phyloP scores from a whole-genome alignment of 1,284 basidiomycete genomes.

The Rhodotorula sp. region DNA sequence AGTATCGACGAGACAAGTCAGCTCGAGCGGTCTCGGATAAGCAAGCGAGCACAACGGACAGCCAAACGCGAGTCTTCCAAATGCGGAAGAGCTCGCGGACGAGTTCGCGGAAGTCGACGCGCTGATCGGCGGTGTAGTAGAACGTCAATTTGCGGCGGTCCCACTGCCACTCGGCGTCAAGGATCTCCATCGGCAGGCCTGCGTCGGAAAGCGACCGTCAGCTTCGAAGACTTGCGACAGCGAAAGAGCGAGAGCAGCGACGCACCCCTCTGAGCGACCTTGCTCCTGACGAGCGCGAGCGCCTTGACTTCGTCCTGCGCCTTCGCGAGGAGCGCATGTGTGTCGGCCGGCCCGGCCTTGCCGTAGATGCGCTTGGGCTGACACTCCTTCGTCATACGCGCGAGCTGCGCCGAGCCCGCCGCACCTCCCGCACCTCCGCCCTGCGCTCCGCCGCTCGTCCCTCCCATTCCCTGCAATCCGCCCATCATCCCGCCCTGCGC shows the following conservation, averaged over 20 bases:
- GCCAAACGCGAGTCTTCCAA: constrained; percentile 77
- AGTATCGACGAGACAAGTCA: background rate
- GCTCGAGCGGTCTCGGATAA: accelerated
- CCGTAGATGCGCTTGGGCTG: constrained; percentile 95
- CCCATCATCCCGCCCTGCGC: background rate
- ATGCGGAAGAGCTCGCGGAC: constrained; percentile 84
- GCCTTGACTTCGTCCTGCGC: constrained; percentile 89
- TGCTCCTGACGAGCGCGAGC: constrained; percentile 81
- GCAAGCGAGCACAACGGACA: constrained; percentile 47
- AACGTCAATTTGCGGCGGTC: constrained; percentile 96
- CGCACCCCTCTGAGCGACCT: constrained; percentile 75
- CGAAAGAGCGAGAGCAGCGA: background rate
- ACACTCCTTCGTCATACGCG: constrained; percentile 68
- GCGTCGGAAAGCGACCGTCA: background rate
- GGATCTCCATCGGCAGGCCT: constrained; percentile 91
- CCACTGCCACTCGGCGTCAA: constrained; percentile 98
- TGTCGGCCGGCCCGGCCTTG: constrained; percentile 82
- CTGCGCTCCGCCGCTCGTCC: background rate
- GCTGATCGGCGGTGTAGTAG: constrained; percentile 92
- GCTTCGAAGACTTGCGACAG: background rate
- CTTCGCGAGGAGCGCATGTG: constrained; percentile 72
- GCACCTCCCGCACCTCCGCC: constrained; percentile 1
- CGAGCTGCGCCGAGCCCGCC: constrained; percentile 29
- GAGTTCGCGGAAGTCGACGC: constrained; percentile 95
- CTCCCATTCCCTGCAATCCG: background rate